Percentiles rank a stretch among this genome's conserved stretches.
Evolutionary conservation across 352 stramenopile species (phyloP).

Genomic region (Globisporangium heterothallicum): DNA sequence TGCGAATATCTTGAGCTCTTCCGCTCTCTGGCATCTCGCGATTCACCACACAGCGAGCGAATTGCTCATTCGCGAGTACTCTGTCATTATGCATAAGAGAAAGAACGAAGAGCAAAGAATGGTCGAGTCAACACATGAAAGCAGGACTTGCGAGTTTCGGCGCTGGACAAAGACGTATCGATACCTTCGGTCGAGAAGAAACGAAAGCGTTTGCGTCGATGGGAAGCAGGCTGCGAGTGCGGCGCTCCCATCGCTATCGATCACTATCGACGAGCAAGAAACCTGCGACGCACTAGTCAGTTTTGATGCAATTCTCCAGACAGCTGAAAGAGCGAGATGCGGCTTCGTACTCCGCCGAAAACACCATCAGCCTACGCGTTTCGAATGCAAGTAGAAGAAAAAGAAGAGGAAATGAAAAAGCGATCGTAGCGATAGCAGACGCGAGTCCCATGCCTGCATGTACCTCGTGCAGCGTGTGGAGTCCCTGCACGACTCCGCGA

Average conservation of each 20-base stretch:
- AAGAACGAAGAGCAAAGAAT: neutral
- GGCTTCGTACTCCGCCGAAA: conserved; percentile 19
- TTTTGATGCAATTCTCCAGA: neutral
- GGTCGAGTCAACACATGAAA: too few species aligned
- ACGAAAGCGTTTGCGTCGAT: neutral
- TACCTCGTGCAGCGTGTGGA: conserved; percentile 34
- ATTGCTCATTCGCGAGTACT: conserved; percentile 26
- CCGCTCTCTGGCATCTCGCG: conserved; percentile 9
- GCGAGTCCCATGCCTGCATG: too few species aligned
- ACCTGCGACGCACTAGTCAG: neutral
- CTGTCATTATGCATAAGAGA: conserved; percentile 2
- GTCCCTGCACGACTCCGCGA: conserved; percentile 19
- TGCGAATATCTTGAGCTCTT: conserved; percentile 34
- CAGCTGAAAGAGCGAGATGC: neutral
- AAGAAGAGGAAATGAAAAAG: too few species aligned
- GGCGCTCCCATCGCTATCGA: conserved; percentile 5
- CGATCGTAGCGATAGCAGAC: too few species aligned
- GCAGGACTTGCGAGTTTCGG: too few species aligned
- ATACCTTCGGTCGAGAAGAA: conserved; percentile 4
- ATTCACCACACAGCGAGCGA: conserved; percentile 23
- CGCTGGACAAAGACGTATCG: neutral
- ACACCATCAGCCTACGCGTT: conserved; percentile 10
- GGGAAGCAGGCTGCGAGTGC: neutral
- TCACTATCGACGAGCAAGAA: conserved; percentile 9
- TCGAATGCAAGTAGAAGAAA: neutral